These are phyloP conservation scores for Hirschioporus abietinus DNA, from an alignment of 768 basidiomycete species.

Conservation along the genomic window DNA sequence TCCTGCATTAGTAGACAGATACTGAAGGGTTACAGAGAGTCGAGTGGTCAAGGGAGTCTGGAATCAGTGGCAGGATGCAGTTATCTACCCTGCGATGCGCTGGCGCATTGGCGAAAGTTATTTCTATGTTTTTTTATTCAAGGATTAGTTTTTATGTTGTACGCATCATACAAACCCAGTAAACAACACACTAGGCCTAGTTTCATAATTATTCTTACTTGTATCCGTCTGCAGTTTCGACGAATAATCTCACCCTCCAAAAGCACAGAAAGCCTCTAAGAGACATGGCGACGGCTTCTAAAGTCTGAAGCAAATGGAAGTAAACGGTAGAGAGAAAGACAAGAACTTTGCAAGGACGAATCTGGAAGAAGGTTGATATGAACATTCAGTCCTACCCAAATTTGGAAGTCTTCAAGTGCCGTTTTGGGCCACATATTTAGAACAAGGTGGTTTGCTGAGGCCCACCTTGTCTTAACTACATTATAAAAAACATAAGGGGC, in stretches of 20 bases:
- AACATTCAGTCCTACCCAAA: background rate
- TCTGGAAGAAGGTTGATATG: background rate
- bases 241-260: background rate
- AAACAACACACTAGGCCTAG: background rate
- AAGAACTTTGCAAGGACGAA: background rate
- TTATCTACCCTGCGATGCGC: background rate
- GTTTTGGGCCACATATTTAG: background rate
- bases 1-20: background rate
- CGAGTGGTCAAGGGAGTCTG: background rate
- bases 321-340: background rate
- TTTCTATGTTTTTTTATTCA: constrained; percentile 1
- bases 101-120: background rate
- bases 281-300: background rate
- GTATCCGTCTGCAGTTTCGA: background rate
- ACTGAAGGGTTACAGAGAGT: background rate
- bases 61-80: background rate
- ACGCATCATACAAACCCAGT: background rate
- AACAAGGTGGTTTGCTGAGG: background rate
- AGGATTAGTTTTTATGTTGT: background rate
- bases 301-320: background rate
- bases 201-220: background rate
- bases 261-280: background rate
- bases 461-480: background rate
- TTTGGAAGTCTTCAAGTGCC: background rate
- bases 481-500: background rate